These are phyloP conservation scores for Aspergillus carlsbadensis DNA, from an alignment of 495 filamentous ascomycete species.

Conservation along the genomic window DNA sequence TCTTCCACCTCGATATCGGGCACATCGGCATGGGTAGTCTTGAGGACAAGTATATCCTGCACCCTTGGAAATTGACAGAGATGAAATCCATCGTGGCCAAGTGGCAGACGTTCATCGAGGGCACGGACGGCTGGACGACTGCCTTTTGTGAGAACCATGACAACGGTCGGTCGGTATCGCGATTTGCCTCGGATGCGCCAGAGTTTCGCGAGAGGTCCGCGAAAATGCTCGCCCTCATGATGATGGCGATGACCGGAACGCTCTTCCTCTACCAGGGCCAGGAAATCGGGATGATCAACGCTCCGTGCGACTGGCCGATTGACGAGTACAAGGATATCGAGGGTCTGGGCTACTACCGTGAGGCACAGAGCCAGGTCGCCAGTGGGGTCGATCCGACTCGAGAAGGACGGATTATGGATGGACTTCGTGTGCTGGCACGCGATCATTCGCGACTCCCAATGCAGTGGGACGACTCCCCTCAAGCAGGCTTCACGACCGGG, in stretches of 20 bases:
- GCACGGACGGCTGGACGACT: slow-evolving; percentile 52
- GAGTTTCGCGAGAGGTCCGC: slow-evolving; percentile 40
- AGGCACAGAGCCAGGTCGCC: slow-evolving; percentile 11
- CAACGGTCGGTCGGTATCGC: slow-evolving; percentile 53
- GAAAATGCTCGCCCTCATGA: slow-evolving; percentile 58
- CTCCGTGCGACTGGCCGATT: slow-evolving; percentile 56
- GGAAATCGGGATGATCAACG: slow-evolving; percentile 68
- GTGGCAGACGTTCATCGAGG: slow-evolving; percentile 47
- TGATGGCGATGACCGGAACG: slow-evolving; percentile 56
- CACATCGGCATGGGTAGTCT: slow-evolving; percentile 44
- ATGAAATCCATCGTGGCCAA: slow-evolving; percentile 34
- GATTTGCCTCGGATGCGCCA: slow-evolving; percentile 45
- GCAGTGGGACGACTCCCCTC: slow-evolving; percentile 55
- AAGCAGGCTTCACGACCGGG: slow-evolving; percentile 41
- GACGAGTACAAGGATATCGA: slow-evolving; percentile 66
- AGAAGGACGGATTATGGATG: slow-evolving; percentile 14
- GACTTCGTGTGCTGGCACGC: slow-evolving; percentile 33
- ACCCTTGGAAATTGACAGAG: slow-evolving; percentile 41
- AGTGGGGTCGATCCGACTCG: slow-evolving; percentile 14
- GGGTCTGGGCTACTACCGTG: slow-evolving; percentile 51
- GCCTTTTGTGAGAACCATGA: slow-evolving; percentile 63
- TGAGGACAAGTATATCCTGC: slow-evolving; percentile 37
- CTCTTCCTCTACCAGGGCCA: slow-evolving; percentile 71
- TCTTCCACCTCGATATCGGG: slow-evolving; percentile 54
- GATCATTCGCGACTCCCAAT: slow-evolving; percentile 53